Conservation (phyloP, 805 yeast genomes). For the Scheffersomyces coipomensis region DNA sequence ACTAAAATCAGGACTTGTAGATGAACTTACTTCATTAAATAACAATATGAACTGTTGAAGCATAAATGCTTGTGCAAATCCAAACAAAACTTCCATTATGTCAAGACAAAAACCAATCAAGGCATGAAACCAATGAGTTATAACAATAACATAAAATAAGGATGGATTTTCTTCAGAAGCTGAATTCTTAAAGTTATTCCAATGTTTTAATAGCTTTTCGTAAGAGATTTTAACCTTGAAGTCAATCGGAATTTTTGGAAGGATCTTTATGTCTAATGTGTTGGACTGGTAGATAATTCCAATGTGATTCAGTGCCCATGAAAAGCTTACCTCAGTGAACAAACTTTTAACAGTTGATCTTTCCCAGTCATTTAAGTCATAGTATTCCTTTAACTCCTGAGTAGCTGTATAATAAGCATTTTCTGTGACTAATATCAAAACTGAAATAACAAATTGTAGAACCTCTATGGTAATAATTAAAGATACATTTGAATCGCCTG, state of each 20-base stretch:
- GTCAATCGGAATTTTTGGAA: conserved; percentile 50
- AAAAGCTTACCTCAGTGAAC: conserved; percentile 18
- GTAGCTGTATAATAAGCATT: conserved; percentile 12
- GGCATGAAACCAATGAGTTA: conserved; percentile 21
- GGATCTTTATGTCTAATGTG: conserved; percentile 40
- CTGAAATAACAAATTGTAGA: conserved; percentile 10
- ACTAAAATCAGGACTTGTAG: conserved; percentile 38
- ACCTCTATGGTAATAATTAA: conserved; percentile 11
- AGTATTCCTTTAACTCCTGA: conserved; percentile 5
- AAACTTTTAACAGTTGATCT: conserved; percentile 17
- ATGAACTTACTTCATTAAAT: conserved; percentile 36
- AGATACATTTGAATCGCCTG: not conserved
- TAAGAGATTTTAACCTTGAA: conserved; percentile 13
- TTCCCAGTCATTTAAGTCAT: conserved; percentile 26
- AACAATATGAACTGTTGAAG: conserved; percentile 62
- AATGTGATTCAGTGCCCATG: conserved; percentile 15
- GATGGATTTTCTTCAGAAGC: not conserved
- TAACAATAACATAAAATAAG: conserved; percentile 15
- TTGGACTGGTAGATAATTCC: conserved; percentile 1
- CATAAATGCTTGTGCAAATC: conserved; percentile 80
- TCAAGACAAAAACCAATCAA: conserved; percentile 18
- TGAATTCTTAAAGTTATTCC: conserved; percentile 11
- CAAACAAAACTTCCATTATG: conserved; percentile 14
- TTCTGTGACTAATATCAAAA: conserved; percentile 14
- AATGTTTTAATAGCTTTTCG: conserved; percentile 15